phyloP scores from a whole-genome alignment of 176 grass and related monocot genomes.

The Eragrostis nindensis region DNA sequence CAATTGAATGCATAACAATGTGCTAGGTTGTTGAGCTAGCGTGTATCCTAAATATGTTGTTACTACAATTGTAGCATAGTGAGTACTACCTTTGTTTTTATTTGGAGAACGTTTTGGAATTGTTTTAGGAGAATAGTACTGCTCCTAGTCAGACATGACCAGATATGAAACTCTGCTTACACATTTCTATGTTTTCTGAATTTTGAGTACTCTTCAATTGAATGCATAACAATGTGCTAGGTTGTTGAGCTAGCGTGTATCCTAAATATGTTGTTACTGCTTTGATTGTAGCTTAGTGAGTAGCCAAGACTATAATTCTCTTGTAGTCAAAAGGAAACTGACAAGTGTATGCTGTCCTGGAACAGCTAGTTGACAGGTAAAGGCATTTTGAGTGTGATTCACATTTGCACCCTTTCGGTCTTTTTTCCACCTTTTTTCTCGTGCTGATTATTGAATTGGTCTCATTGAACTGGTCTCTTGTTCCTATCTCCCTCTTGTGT shows the following conservation, averaged over 20 bases:
- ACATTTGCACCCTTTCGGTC: conserved; percentile 22
- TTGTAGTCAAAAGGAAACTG: conserved; percentile 35
- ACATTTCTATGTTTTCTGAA: not conserved
- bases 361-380: conserved; percentile 35
- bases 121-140: conserved; percentile 5
- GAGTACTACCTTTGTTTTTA: too few relatives aligned
- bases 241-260: conserved; percentile 15
- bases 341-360: conserved; percentile 9
- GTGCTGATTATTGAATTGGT: conserved; percentile 9
- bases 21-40: not conserved
- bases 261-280: not conserved
- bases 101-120: not conserved
- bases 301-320: conserved; percentile 9
- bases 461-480: not conserved
- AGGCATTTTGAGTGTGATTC: conserved; percentile 30
- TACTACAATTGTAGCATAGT: too few relatives aligned
- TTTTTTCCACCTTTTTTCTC: conserved; percentile 39
- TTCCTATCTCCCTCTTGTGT: not conserved
- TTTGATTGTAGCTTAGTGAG: too few relatives aligned
- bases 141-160: conserved; percentile 8
- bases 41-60: too few relatives aligned
- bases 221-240: conserved; percentile 4
- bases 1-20: not conserved
- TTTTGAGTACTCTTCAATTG: conserved; percentile 13
- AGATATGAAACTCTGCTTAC: not conserved